A percentile compares a stretch with the other conserved stretches of the same genome.
These are phyloP conservation scores for Paecilomyces formosus DNA, from an alignment of 2,329 filamentous ascomycete genomes.

Conservation along the genomic window DNA sequence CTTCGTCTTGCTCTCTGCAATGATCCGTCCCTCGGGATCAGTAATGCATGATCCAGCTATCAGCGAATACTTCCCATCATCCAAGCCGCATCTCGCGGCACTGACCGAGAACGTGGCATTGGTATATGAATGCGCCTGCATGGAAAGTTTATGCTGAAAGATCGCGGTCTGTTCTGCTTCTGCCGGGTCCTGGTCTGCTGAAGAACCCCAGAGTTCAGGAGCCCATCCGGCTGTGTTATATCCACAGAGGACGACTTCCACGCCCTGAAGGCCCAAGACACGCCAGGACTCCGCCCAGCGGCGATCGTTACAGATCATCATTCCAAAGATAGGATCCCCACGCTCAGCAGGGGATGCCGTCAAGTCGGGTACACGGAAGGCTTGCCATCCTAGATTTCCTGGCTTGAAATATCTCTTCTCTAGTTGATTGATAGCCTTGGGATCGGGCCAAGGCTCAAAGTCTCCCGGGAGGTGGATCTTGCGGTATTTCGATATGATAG, in stretches of 20 bases:
- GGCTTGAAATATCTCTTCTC: conserved; percentile 51
- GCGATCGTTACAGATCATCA: conserved; percentile 51
- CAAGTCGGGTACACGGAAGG: conserved; percentile 45
- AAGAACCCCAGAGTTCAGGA: conserved; percentile 38
- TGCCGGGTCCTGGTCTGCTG: conserved; percentile 34
- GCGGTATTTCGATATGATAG: conserved; percentile 46
- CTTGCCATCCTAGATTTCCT: conserved; percentile 47
- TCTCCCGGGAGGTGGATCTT: conserved; percentile 51
- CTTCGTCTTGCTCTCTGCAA: conserved; percentile 42
- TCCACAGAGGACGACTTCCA: conserved; percentile 42
- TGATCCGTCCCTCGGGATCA: conserved; percentile 41
- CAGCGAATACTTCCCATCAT: conserved; percentile 43
- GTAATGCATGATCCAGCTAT: conserved; percentile 45
- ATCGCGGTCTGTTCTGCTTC: conserved; percentile 42
- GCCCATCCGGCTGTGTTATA: conserved; percentile 47
- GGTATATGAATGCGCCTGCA: conserved; percentile 47
- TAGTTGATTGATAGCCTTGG: conserved; percentile 45
- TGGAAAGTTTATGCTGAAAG: conserved; percentile 45
- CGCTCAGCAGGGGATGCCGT: conserved; percentile 25
- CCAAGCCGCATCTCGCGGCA: conserved; percentile 43
- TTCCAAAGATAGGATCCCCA: conserved; percentile 46
- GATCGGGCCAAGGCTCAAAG: conserved; percentile 43
- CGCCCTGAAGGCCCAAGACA: conserved; percentile 44
- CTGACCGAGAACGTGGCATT: conserved; percentile 46
- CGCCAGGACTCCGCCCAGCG: conserved; percentile 50